A percentile compares a stretch with the other conserved stretches of the same genome.
These are phyloP conservation scores for Termitomyces sp. DNA, from an alignment of 768 basidiomycete genomes.

Conservation along the genomic window DNA sequence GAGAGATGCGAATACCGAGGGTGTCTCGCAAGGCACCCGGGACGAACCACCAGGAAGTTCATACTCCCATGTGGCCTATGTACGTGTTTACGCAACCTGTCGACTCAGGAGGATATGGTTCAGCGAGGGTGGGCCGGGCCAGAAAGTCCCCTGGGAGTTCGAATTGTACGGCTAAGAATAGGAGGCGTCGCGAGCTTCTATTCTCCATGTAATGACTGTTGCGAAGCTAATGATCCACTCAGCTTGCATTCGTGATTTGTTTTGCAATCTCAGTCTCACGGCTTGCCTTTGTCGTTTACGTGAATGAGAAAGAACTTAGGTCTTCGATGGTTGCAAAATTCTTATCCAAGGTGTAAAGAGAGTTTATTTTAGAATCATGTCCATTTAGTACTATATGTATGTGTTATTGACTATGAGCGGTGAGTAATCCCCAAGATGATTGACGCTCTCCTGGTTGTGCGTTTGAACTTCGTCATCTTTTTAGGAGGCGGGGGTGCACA, in stretches of 20 bases:
- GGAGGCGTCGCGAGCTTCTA: neutral
- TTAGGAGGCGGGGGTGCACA: too few relatives aligned
- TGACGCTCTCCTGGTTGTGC: too few relatives aligned
- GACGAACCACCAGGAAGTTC: slow-evolving; percentile 42
- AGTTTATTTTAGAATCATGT: too few relatives aligned
- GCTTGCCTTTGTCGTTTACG: too few relatives aligned
- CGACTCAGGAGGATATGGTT: slow-evolving; percentile 78
- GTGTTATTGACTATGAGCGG: too few relatives aligned
- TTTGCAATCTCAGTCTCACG: neutral
- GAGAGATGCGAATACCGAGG: slow-evolving; percentile 17
- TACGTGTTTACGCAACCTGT: slow-evolving; percentile 78
- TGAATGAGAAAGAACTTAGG: too few relatives aligned
- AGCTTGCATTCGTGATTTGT: neutral
- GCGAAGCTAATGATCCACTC: neutral
- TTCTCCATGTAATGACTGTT: neutral
- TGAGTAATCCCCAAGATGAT: too few relatives aligned
- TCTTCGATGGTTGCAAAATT: too few relatives aligned
- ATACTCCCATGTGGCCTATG: slow-evolving; percentile 66
- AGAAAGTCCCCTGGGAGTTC: slow-evolving; percentile 73
- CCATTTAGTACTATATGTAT: too few relatives aligned
- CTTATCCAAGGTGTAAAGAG: too few relatives aligned
- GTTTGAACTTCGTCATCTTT: too few relatives aligned
- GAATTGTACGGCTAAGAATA: slow-evolving; percentile 46
- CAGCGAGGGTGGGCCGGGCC: slow-evolving; percentile 48
- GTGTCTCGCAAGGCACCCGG: slow-evolving; percentile 14